These are phyloP conservation scores for Gnomoniopsis smithogilvyi DNA, from an alignment of 2,329 filamentous ascomycete species.

Conservation along the genomic window DNA sequence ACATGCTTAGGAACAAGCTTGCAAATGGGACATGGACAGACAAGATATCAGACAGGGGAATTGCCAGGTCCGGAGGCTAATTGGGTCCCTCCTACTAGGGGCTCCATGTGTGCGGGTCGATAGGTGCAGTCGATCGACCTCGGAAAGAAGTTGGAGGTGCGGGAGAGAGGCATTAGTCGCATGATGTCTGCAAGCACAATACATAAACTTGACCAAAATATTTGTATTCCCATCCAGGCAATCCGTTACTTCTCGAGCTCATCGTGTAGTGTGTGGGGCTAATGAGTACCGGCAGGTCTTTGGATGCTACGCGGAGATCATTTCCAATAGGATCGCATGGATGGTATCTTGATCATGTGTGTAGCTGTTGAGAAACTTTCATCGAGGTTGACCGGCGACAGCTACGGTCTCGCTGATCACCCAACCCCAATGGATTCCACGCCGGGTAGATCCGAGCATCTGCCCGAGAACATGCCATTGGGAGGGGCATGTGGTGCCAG, in stretches of 20 bases:
- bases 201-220: neutral
- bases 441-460: conserved; percentile 17
- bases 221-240: no score
- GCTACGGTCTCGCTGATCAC: conserved; percentile 1
- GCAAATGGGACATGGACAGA: neutral
- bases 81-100: neutral
- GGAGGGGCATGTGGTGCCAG: conserved; percentile 15
- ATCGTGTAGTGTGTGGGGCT: neutral
- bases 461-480: conserved; percentile 12
- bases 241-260: no score
- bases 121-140: neutral
- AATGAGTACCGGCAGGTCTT: neutral
- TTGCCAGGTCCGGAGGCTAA: neutral
- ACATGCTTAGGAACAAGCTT: neutral
- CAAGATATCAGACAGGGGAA: neutral
- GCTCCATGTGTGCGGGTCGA: neutral
- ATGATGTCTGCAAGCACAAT: neutral
- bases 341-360: neutral
- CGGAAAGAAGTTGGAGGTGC: neutral
- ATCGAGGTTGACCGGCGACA: neutral
- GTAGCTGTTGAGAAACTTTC: neutral
- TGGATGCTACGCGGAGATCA: neutral
- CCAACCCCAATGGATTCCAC: neutral
- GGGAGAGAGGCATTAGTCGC: neutral
- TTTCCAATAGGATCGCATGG: neutral